A percentile compares a stretch with the other conserved stretches of the same genome.
phyloP scores from a whole-genome alignment of 2,329 filamentous ascomycete genomes.

The Hawksworthiomyces lignivorus region DNA sequence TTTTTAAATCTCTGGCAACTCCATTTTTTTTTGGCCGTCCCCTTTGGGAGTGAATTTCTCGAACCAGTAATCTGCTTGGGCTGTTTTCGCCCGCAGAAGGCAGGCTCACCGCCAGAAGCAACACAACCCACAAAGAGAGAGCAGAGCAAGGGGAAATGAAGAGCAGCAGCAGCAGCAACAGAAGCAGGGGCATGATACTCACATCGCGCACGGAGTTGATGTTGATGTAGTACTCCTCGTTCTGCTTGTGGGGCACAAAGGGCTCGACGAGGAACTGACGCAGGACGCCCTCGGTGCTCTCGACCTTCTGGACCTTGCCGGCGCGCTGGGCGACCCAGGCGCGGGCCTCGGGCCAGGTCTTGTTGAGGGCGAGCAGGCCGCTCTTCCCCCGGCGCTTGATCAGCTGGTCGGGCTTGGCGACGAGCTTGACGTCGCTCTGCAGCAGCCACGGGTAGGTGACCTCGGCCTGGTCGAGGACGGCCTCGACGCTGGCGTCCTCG shows the following conservation, averaged over 20 bases:
- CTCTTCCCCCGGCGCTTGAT: slow-evolving; percentile 99
- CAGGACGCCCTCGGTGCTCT: slow-evolving; percentile 80
- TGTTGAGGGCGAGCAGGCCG: slow-evolving; percentile 91
- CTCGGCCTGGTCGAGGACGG: slow-evolving; percentile 91
- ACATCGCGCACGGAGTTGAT: slow-evolving; percentile 99
- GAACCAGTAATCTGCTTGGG: no score
- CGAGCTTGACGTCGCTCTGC: slow-evolving; percentile 75
- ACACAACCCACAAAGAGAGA: not conserved
- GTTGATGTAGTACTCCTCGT: slow-evolving; percentile 99
- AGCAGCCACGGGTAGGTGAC: slow-evolving; percentile 95
- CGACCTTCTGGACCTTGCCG: slow-evolving; percentile 86
- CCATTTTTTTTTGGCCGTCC: no score
- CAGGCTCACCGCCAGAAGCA: not conserved
- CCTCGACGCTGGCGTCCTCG: slow-evolving; percentile 73
- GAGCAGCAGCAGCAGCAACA: no score
- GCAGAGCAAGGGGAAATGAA: not conserved
- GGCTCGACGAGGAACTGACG: slow-evolving; percentile 97
- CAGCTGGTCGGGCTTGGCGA: slow-evolving; percentile 98
- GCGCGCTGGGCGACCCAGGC: slow-evolving; percentile 91
- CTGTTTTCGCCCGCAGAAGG: no score
- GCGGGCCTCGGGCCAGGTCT: slow-evolving; percentile 89
- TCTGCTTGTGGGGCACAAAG: slow-evolving; percentile 89
- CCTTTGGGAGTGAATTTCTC: no score
- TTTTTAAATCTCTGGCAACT: no score
- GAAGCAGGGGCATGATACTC: no score